Evolutionary conservation across 257 asterid genomes (phyloP), one percentile per base, ranked within the genome.

Genomic region (Solanum virginianum): DNA sequence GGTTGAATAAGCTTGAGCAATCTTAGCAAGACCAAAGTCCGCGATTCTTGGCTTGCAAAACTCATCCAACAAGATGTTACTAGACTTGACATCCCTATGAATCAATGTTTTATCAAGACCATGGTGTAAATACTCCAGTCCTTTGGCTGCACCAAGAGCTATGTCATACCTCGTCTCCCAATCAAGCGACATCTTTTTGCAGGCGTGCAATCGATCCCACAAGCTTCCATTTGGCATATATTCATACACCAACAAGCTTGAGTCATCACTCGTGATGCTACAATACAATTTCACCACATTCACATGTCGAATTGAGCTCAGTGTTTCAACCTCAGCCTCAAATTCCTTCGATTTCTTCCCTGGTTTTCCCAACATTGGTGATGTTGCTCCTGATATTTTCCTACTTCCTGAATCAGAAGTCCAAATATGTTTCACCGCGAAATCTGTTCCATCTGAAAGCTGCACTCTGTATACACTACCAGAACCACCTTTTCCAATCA

Each of bases 71-170:
- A 96, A 85, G n/a, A 96, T 96, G 84, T 96, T 96, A 88, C 99
- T 95, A 6, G 99, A 96, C 89, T 96, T 96, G 2, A 96, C 98
- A 83, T 96, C 99, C 4, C 99, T 91, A 84, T 96, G 99, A 85
- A 94, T 88, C 60, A 96, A 88, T 10, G 98, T 95, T n/a, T 89
- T 83, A 18, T 92, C 95, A 2, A 93, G 93, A 1, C 93, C 94
- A 29, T 96, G 99, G 87, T 96, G 99, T 85, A 96, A 85, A 81
- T 96, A 96, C 93, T 94, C 99, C 84, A 96, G 70, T 24, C 99
- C 99, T 57, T 87, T 92, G 0, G 98, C 99, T 3, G 99, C 91
- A 0, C 99, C 99, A 41, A 96, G 86, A 79, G 98, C 99, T 18
- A 96, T 88, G 65, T 94, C 98, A 1, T 93, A 91, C 79, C 99